Conservation (phyloP, 306 rosid species). For the Gastrolobium villosum region DNA sequence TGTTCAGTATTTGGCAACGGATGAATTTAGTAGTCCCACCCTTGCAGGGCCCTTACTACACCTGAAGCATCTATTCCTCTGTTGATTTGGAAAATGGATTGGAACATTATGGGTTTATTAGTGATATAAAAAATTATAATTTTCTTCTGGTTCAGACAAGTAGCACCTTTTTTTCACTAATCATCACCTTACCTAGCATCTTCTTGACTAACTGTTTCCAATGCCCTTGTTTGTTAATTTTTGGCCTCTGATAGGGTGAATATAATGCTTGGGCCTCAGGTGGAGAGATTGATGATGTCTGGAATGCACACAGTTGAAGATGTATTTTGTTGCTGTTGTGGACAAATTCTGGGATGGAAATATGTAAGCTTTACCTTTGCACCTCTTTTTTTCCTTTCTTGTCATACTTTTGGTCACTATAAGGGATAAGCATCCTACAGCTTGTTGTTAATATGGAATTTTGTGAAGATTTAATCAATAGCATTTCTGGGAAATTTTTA, state of each 20-base stretch:
- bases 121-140: slow-evolving; percentile 14
- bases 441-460: slow-evolving; percentile 9
- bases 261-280: slow-evolving; percentile 69
- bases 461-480: slow-evolving; percentile 16
- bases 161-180: slow-evolving; percentile 1
- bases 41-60: neutral
- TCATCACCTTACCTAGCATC: neutral
- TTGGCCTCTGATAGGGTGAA: slow-evolving; percentile 70
- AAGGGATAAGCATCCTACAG: slow-evolving; percentile 6
- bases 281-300: slow-evolving; percentile 80
- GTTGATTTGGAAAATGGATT: slow-evolving; percentile 22
- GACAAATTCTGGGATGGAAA: slow-evolving; percentile 95
- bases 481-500: slow-evolving; percentile 2
- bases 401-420: slow-evolving; percentile 22
- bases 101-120: neutral
- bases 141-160: slow-evolving; percentile 26
- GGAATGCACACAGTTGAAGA: slow-evolving; percentile 93
- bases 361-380: slow-evolving; percentile 69
- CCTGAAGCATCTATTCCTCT: slow-evolving; percentile 24
- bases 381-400: slow-evolving; percentile 21
- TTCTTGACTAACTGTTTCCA: slow-evolving; percentile 22
- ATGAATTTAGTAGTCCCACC: neutral
- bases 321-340: slow-evolving; percentile 85
- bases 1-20: slow-evolving; percentile 26
- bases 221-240: slow-evolving; percentile 37